Percentiles rank a stretch among this genome's conserved stretches.
phyloP scores from a whole-genome alignment of 306 rosid genomes.

The Canavalia ensiformis region DNA sequence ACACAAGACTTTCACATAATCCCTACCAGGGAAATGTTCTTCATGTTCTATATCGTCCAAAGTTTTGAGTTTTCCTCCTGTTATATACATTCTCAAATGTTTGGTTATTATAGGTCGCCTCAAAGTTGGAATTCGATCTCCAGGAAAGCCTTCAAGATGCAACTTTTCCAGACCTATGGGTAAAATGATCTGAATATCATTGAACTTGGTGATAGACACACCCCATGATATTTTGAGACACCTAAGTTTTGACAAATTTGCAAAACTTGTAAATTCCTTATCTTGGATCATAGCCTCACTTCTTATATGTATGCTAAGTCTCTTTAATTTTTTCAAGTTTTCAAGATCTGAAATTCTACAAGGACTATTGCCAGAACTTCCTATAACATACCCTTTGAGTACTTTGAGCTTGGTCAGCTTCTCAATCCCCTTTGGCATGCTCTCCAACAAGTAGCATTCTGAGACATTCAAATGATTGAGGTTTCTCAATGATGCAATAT shows the following conservation, averaged over 20 bases:
- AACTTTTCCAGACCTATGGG: neutral
- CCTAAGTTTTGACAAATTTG: neutral
- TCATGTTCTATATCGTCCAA: too few relatives aligned
- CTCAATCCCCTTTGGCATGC: slow-evolving; percentile 52
- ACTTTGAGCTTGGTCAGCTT: slow-evolving; percentile 47
- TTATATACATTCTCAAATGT: too few relatives aligned
- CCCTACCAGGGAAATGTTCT: too few relatives aligned
- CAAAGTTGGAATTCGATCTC: neutral
- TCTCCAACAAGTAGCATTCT: slow-evolving; percentile 55
- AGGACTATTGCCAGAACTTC: neutral
- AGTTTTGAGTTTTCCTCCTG: too few relatives aligned
- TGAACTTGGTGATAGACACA: neutral
- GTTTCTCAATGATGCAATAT: slow-evolving; percentile 37
- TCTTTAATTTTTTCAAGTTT: neutral
- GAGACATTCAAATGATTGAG: slow-evolving; percentile 55
- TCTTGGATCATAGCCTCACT: slow-evolving; percentile 5
- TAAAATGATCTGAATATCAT: neutral
- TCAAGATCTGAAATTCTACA: slow-evolving; percentile 1
- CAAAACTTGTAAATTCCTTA: neutral
- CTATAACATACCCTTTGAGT: slow-evolving; percentile 55
- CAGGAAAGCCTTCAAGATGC: neutral
- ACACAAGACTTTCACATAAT: too few relatives aligned
- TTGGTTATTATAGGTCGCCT: too few relatives aligned
- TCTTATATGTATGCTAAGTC: slow-evolving; percentile 46
- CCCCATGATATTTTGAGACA: neutral